Percentiles rank a stretch among this genome's conserved stretches.
phyloP scores from a whole-genome alignment of 306 rosid genomes.

The Benincasa hispida region DNA sequence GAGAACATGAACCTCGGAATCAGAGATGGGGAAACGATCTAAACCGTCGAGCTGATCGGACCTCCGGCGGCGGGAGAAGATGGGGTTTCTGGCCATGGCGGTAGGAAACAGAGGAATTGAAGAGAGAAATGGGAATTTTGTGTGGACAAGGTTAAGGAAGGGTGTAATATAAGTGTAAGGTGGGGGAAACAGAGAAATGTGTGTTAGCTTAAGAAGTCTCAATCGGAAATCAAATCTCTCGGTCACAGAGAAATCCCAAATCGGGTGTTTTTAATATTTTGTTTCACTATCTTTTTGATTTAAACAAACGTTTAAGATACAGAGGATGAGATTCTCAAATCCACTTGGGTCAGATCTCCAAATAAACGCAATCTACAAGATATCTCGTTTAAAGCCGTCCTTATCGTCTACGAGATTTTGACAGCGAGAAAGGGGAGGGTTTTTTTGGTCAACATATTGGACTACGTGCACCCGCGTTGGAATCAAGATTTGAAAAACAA shows the following conservation, averaged over 20 bases:
- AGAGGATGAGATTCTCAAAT: slow-evolving; percentile 72
- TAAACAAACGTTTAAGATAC: slow-evolving; percentile 23
- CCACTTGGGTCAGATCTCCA: slow-evolving; percentile 41
- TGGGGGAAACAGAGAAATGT: neutral
- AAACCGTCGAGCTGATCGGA: slow-evolving; percentile 25
- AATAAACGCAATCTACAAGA: slow-evolving; percentile 26
- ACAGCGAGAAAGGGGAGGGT: neutral
- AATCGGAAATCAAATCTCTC: slow-evolving; percentile 63
- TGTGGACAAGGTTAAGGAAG: neutral
- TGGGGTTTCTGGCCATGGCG: slow-evolving; percentile 34
- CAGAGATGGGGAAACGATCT: slow-evolving; percentile 13
- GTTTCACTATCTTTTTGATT: slow-evolving; percentile 15
- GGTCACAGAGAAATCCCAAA: slow-evolving; percentile 38
- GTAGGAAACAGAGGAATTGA: neutral
- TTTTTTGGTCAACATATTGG: neutral
- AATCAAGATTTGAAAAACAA: neutral
- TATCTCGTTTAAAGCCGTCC: neutral
- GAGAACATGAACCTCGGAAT: slow-evolving; percentile 63
- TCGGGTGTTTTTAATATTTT: slow-evolving; percentile 17
- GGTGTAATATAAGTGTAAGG: neutral
- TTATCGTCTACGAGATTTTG: neutral
- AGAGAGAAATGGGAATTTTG: neutral
- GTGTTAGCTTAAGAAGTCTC: slow-evolving; percentile 15
- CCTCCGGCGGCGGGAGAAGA: slow-evolving; percentile 32
- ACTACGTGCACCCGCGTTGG: slow-evolving; percentile 9